phyloP scores from a whole-genome alignment of 176 grass and related monocot species.

The Puccinellia tenuiflora region DNA sequence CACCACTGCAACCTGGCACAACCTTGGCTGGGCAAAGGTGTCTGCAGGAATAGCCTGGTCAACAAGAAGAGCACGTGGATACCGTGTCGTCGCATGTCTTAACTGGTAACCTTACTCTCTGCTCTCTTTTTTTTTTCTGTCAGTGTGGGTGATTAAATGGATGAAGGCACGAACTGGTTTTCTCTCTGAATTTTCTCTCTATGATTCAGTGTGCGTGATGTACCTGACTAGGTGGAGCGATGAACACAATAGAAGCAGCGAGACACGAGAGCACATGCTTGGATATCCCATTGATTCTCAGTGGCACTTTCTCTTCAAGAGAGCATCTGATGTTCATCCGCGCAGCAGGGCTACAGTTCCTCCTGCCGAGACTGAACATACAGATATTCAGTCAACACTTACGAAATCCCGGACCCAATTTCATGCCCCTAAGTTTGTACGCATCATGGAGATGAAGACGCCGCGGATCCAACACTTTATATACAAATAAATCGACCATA shows the following conservation, averaged over 20 bases:
- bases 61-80: constrained; percentile 41
- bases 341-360: neutral
- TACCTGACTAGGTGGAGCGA: constrained; percentile 63
- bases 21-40: constrained; percentile 5
- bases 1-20: constrained; percentile 56
- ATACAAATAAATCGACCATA: neutral
- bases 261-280: constrained; percentile 51
- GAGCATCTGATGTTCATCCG: constrained; percentile 21
- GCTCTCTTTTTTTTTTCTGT: neutral
- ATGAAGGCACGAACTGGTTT: neutral
- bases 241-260: constrained; percentile 49
- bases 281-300: neutral
- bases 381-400: no score
- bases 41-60: constrained; percentile 67
- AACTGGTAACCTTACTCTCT: neutral
- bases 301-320: neutral
- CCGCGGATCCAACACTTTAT: neutral
- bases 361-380: neutral
- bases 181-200: neutral
- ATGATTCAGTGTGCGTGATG: no score
- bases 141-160: neutral
- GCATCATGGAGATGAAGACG: no score
- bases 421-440: no score
- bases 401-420: no score
- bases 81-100: neutral